A percentile compares a stretch with the other conserved stretches of the same genome.
Evolutionary conservation across 495 filamentous ascomycete genomes (phyloP).

Genomic region (Tuber borchii): DNA sequence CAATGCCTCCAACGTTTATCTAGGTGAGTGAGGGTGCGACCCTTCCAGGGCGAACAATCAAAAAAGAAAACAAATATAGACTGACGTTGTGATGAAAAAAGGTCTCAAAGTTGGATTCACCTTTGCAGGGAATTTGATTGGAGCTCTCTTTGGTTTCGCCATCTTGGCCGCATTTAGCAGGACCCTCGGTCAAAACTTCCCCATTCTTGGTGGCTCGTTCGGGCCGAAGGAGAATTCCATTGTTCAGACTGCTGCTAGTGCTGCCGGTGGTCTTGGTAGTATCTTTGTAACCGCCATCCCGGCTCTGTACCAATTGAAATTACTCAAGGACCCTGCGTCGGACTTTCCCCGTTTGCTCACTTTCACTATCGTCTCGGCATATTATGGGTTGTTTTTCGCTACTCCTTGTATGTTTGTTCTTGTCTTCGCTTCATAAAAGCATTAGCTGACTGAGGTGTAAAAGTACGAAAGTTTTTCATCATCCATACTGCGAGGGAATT

Average conservation of each 20-base stretch:
- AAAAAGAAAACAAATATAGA: not conserved
- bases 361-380: conserved; percentile 58
- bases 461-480: conserved; percentile 62
- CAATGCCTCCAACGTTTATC: conserved; percentile 60
- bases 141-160: conserved; percentile 62
- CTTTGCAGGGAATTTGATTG: conserved; percentile 55
- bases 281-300: conserved; percentile 61
- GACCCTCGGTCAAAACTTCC: conserved; percentile 47
- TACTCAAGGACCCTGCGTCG: conserved; percentile 50
- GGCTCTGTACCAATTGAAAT: conserved; percentile 55
- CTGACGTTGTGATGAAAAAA: conserved; percentile 37
- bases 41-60: not conserved
- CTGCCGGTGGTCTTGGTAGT: conserved; percentile 56
- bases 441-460: conserved; percentile 12
- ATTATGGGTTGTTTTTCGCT: conserved; percentile 62
- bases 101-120: conserved; percentile 63
- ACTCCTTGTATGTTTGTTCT: conserved; percentile 47
- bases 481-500: conserved; percentile 59
- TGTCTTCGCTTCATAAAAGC: not conserved
- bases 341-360: conserved; percentile 57
- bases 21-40: conserved; percentile 45
- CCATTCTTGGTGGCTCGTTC: conserved; percentile 56
- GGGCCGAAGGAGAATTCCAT: conserved; percentile 65
- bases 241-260: conserved; percentile 58
- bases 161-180: conserved; percentile 54